Evolutionary conservation across 495 filamentous ascomycete species (phyloP).

Genomic region (Aspergillus funiculosus): DNA sequence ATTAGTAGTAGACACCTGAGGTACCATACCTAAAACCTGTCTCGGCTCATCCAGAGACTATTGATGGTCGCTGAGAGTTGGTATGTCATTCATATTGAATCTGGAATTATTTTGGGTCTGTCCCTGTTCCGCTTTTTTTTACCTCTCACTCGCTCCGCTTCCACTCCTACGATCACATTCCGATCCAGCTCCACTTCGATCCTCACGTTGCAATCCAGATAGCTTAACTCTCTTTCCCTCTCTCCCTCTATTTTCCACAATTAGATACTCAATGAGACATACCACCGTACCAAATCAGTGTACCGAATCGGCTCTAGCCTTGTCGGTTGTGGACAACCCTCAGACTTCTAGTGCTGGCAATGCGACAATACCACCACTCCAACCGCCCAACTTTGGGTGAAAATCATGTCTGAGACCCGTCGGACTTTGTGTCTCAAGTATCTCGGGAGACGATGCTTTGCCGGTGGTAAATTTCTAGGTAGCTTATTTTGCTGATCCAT

Average conservation of each 20-base stretch:
- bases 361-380: not conserved
- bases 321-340: not conserved
- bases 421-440: too few species aligned
- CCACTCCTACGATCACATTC: conserved; percentile 13
- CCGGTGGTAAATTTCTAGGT: too few species aligned
- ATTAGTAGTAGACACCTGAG: not conserved
- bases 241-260: conserved; percentile 1
- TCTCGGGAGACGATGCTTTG: too few species aligned
- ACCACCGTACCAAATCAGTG: conserved; percentile 20
- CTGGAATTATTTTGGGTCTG: conserved; percentile 5
- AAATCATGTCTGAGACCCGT: conserved; percentile 14
- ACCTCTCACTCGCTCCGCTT: too few species aligned
- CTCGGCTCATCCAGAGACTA: not conserved
- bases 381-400: conserved; percentile 1
- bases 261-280: conserved; percentile 16
- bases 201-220: conserved; percentile 9
- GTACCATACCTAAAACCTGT: not conserved
- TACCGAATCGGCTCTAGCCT: too few species aligned
- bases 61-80: conserved; percentile 14
- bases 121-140: not conserved
- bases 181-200: conserved; percentile 15
- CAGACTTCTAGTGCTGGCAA: not conserved
- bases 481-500: not conserved
- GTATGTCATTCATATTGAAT: conserved; percentile 3
- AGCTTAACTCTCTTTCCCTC: conserved; percentile 8